These are phyloP conservation scores for Corchorus olitorius DNA, from an alignment of 345 rosid genomes.

Conservation along the genomic window DNA sequence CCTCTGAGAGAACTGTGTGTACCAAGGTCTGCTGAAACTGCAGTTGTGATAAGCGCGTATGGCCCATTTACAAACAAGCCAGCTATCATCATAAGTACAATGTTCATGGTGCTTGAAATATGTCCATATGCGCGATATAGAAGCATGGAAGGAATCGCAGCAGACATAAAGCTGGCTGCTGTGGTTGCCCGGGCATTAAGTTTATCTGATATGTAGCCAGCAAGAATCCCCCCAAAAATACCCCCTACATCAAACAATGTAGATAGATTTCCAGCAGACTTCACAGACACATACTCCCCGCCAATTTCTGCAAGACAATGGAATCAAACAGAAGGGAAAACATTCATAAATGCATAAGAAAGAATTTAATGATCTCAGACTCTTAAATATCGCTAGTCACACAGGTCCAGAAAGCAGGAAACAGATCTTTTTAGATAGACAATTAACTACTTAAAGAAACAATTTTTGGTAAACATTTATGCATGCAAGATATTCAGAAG, in stretches of 20 bases:
- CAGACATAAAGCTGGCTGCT: constrained; percentile 83
- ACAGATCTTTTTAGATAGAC: neutral
- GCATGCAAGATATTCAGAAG: neutral
- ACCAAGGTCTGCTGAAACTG: constrained; percentile 96
- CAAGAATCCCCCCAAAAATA: constrained; percentile 80
- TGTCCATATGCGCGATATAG: constrained; percentile 72
- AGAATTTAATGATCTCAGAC: neutral
- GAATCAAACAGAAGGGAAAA: constrained; percentile 13
- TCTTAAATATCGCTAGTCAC: neutral
- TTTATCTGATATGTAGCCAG: constrained; percentile 82
- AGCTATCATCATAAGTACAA: constrained; percentile 79
- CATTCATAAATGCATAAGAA: constrained; percentile 6
- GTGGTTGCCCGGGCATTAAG: constrained; percentile 81
- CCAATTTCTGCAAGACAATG: constrained; percentile 68
- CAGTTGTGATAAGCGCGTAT: constrained; percentile 95
- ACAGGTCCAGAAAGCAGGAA: neutral
- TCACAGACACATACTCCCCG: constrained; percentile 83
- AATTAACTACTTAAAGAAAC: neutral
- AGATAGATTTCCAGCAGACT: constrained; percentile 92
- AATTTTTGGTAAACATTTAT: neutral
- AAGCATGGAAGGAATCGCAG: constrained; percentile 85
- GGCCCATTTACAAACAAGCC: constrained; percentile 93
- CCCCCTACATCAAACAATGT: constrained; percentile 95
- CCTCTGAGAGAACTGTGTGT: constrained; percentile 85
- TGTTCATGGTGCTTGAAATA: constrained; percentile 58